Percentiles rank a stretch among this genome's conserved stretches.
These are phyloP conservation scores for Hypoxylon sp. DNA, from an alignment of 2,329 filamentous ascomycete species.

Conservation along the genomic window DNA sequence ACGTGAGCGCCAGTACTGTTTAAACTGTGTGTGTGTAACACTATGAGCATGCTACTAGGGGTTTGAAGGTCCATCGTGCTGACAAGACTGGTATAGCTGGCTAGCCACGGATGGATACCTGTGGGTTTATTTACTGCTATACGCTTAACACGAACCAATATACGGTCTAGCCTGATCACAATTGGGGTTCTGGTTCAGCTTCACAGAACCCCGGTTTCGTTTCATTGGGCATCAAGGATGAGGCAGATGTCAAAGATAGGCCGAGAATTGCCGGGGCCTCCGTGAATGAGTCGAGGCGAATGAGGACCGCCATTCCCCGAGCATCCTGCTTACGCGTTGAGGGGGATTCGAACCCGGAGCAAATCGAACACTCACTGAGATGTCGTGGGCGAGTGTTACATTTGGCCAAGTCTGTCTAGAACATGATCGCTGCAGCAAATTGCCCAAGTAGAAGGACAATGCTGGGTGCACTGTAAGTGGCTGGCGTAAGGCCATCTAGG, in stretches of 20 bases:
- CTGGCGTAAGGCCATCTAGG: constrained; percentile 3
- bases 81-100: constrained; percentile 14
- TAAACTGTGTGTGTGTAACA: constrained; percentile 12
- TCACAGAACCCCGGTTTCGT: constrained; percentile 18
- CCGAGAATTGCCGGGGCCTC: constrained; percentile 14
- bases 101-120: constrained; percentile 17
- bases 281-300: constrained; percentile 8
- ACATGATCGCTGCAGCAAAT: constrained; percentile 9
- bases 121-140: constrained; percentile 1
- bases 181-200: constrained; percentile 21
- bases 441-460: background rate
- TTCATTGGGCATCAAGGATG: constrained; percentile 35
- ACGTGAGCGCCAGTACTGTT: constrained; percentile 24
- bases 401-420: constrained; percentile 26
- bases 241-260: constrained; percentile 24
- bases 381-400: constrained; percentile 19
- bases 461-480: background rate
- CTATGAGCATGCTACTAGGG: constrained; percentile 14
- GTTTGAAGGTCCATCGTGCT: constrained; percentile 24
- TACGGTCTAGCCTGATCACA: constrained; percentile 5
- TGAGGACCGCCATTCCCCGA: constrained; percentile 13
- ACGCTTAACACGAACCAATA: constrained; percentile 18
- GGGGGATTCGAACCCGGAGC: constrained; percentile 8
- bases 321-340: constrained; percentile 6
- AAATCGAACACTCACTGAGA: constrained; percentile 20